phyloP scores from a whole-genome alignment of 257 asterid species.

The Solanum chiquidenum region DNA sequence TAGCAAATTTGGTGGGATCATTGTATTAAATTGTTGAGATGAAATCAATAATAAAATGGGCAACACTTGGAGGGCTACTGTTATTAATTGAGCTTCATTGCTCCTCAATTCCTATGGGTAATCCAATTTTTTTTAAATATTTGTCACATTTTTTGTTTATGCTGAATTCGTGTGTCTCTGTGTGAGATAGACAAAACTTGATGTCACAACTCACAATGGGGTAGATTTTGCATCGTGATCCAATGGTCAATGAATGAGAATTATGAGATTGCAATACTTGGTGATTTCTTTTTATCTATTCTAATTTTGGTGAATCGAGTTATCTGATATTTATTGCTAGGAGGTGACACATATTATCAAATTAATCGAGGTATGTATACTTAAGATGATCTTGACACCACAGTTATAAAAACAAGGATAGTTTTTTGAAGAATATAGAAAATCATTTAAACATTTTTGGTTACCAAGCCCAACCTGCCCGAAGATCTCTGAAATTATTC shows the following conservation, averaged over 20 bases:
- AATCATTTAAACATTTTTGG: not conserved
- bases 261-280: too few species aligned
- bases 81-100: not conserved
- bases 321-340: not conserved
- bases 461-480: not conserved
- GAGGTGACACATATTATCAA: too few species aligned
- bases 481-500: not conserved
- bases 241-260: too few species aligned
- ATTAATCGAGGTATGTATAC: too few species aligned
- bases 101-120: not conserved
- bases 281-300: too few species aligned
- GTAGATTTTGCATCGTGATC: too few species aligned
- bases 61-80: not conserved
- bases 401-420: too few species aligned
- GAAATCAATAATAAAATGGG: not conserved
- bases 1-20: not conserved
- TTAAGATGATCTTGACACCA: too few species aligned
- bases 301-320: too few species aligned
- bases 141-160: not conserved
- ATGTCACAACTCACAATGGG: too few species aligned
- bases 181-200: too few species aligned
- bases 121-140: not conserved
- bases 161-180: not conserved
- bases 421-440: not conserved
- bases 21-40: not conserved